phyloP scores from a whole-genome alignment of 2,329 filamentous ascomycete genomes.

The Fusarium equiseti region DNA sequence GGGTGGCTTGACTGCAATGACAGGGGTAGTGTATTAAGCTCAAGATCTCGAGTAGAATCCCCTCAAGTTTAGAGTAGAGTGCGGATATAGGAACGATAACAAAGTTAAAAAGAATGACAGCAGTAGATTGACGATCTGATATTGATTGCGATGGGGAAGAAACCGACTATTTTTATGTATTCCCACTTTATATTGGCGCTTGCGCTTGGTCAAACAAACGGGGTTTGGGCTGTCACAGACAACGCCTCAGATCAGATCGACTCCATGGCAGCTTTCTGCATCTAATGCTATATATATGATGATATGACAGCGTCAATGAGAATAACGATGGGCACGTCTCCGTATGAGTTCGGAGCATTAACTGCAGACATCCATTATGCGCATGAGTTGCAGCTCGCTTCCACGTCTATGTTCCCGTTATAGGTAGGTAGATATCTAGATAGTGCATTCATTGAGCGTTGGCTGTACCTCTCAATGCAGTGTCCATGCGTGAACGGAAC shows the following conservation, averaged over 20 bases:
- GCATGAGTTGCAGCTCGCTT: not conserved
- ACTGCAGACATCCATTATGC: not conserved
- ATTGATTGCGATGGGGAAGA: not conserved
- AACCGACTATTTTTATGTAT: not conserved
- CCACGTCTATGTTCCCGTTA: not conserved
- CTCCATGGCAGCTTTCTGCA: not conserved
- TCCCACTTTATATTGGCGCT: not conserved
- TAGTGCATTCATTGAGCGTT: not conserved
- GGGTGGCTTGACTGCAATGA: conserved; percentile 2
- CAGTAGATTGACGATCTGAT: not conserved
- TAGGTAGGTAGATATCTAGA: not conserved
- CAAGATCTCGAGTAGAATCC: not conserved
- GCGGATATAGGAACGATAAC: not conserved
- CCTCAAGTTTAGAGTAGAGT: not conserved
- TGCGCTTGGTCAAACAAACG: conserved; percentile 2
- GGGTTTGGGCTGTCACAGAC: not conserved
- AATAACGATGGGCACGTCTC: not conserved
- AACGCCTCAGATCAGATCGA: not conserved
- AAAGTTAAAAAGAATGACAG: not conserved
- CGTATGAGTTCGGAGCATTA: not conserved
- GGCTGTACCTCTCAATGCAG: not conserved
- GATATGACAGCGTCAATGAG: not conserved
- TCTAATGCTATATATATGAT: not conserved
- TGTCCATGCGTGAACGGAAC: not conserved
- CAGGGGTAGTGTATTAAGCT: not conserved